A percentile compares a stretch with the other conserved stretches of the same genome.
Conservation (phyloP, 768 basidiomycete species). For the Pulveroboletus sp. region DNA sequence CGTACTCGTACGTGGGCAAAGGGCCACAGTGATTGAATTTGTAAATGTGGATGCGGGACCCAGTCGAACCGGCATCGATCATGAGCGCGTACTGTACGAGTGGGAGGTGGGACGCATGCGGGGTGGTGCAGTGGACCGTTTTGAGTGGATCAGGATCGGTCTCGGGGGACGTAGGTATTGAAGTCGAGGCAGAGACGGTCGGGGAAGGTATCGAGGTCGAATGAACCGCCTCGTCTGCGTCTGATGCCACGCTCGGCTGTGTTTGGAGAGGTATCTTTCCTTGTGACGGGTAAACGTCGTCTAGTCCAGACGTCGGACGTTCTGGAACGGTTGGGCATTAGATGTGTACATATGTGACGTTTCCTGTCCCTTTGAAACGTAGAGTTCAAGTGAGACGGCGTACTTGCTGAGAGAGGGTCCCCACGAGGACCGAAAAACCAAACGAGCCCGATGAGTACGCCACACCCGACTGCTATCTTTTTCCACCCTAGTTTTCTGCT, state of each 20-base stretch:
- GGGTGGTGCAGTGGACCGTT: conserved; percentile 66
- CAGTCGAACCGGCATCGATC: conserved; percentile 98
- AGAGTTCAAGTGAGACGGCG: neutral
- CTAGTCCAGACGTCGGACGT: conserved; percentile 14
- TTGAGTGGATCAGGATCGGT: conserved; percentile 69
- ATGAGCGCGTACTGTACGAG: conserved; percentile 92
- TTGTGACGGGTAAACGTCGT: conserved; percentile 22
- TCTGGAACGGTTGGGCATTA: neutral
- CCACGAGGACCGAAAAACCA: conserved; percentile 59
- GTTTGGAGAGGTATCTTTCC: conserved; percentile 12
- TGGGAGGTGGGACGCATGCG: conserved; percentile 43
- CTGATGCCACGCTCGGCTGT: neutral
- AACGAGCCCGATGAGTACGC: conserved; percentile 51
- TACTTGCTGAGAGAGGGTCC: conserved; percentile 17
- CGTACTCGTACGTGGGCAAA: conserved; percentile 82
- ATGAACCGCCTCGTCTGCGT: neutral
- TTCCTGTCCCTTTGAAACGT: neutral
- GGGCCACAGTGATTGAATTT: conserved; percentile 90
- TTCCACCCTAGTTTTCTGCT: conserved; percentile 50
- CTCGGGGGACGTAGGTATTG: conserved; percentile 52
- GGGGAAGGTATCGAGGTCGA: neutral
- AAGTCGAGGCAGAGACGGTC: neutral
- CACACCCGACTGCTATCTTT: conserved; percentile 59
- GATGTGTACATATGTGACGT: neutral
- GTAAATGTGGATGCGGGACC: conserved; percentile 96